A percentile compares a stretch with the other conserved stretches of the same genome.
phyloP scores from a whole-genome alignment of 2,329 filamentous ascomycete species.

The Myotisia sp. region DNA sequence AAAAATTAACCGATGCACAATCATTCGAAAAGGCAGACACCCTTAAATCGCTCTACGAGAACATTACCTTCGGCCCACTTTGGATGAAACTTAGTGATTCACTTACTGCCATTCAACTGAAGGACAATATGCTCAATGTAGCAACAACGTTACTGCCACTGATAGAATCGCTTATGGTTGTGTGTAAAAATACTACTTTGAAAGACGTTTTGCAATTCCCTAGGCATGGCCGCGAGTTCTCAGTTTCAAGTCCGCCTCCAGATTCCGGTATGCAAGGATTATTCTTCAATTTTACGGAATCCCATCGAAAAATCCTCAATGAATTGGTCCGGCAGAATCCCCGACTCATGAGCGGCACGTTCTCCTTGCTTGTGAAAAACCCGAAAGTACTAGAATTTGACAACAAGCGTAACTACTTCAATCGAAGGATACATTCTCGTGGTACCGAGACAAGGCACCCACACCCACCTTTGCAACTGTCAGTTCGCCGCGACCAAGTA shows the following conservation, averaged over 20 bases:
- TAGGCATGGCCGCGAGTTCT: constrained; percentile 49
- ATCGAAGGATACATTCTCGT: constrained; percentile 71
- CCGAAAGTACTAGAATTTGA: constrained; percentile 98
- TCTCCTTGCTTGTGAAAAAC: constrained; percentile 91
- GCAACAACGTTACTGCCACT: constrained; percentile 88
- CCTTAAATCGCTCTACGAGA: constrained; percentile 76
- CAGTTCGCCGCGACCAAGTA: constrained; percentile 82
- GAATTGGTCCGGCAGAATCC: constrained; percentile 94
- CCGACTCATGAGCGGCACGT: constrained; percentile 96
- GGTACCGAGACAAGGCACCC: constrained; percentile 55
- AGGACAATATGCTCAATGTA: constrained; percentile 92
- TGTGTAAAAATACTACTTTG: constrained; percentile 91
- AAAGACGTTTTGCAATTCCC: constrained; percentile 45
- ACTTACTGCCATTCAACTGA: constrained; percentile 71
- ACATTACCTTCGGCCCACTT: constrained; percentile 72
- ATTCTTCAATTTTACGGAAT: constrained; percentile 96
- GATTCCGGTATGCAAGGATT: constrained; percentile 73
- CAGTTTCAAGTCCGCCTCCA: constrained; percentile 60
- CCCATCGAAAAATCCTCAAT: constrained; percentile 93
- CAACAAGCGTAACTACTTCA: constrained; percentile 99
- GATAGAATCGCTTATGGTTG: constrained; percentile 95
- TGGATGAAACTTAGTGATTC: constrained; percentile 89
- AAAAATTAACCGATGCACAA: constrained; percentile 40
- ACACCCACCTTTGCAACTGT: constrained; percentile 67
- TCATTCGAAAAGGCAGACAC: constrained; percentile 64